Evolutionary conservation across 2,329 filamentous ascomycete genomes (phyloP).

Genomic region (Diaporthe caulivora): DNA sequence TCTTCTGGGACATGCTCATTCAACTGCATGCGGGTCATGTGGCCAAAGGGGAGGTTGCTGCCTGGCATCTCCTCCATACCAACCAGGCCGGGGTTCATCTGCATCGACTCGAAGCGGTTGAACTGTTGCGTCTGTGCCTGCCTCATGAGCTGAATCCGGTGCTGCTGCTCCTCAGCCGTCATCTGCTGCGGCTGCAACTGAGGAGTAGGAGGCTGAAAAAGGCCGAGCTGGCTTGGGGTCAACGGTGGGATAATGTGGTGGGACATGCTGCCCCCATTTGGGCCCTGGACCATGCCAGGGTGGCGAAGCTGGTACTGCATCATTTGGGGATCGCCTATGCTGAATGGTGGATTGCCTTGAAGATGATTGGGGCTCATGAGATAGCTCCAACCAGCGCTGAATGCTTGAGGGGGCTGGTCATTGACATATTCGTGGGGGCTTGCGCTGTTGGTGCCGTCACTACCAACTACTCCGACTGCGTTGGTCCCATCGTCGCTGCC

Average conservation of each 20-base stretch:
- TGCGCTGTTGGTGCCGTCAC: background rate
- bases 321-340: background rate
- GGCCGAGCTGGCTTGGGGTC: background rate
- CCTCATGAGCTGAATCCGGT: background rate
- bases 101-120: background rate
- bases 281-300: no score
- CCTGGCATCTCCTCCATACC: background rate
- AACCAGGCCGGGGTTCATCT: background rate
- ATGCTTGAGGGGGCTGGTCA: background rate
- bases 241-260: background rate
- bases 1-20: constrained; percentile 10
- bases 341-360: background rate
- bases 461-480: background rate
- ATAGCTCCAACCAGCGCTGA: background rate
- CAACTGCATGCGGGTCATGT: background rate
- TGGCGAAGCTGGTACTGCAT: constrained; percentile 5
- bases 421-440: background rate
- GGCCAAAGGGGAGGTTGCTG: background rate
- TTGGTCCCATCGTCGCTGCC: background rate
- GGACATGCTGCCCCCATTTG: no score
- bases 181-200: background rate
- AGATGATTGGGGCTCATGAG: background rate
- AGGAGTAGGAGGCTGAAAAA: background rate
- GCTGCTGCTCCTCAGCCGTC: constrained; percentile 16
- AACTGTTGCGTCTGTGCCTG: background rate